These are phyloP conservation scores for Eimeria brunetti DNA, from an alignment of 169 alveolate species.

Conservation along the genomic window DNA sequence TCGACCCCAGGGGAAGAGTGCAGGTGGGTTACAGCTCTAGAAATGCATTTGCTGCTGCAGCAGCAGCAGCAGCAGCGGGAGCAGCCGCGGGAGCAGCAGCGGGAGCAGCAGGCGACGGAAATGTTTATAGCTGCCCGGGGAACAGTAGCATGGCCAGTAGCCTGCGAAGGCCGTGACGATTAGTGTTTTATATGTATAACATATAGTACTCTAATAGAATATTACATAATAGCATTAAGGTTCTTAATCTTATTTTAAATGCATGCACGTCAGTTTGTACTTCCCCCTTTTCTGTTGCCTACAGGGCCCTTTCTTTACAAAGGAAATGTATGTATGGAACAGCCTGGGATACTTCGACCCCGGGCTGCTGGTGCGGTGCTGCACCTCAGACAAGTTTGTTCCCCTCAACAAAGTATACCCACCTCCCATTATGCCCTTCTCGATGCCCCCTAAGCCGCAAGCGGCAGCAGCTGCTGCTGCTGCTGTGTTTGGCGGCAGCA, in stretches of 20 bases:
- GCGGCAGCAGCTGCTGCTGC: constrained; percentile 63
- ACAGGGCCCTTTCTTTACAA: constrained; percentile 84
- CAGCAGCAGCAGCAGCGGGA: neutral
- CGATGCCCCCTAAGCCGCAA: constrained; percentile 84
- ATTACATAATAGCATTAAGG: too few relatives aligned
- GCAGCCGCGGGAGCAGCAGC: neutral
- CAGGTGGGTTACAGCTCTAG: constrained; percentile 77
- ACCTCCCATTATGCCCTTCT: constrained; percentile 85
- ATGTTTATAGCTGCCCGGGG: neutral
- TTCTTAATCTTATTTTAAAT: neutral
- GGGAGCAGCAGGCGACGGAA: neutral
- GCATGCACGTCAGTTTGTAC: neutral
- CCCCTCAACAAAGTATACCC: constrained; percentile 85
- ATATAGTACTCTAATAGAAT: too few relatives aligned
- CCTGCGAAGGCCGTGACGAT: too few relatives aligned
- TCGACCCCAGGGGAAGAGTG: constrained; percentile 85
- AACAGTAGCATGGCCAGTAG: neutral
- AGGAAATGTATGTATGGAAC: constrained; percentile 85
- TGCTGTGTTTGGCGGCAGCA: constrained; percentile 42
- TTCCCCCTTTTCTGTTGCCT: neutral
- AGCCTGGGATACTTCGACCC: constrained; percentile 86
- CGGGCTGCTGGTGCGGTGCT: constrained; percentile 86
- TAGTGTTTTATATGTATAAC: neutral
- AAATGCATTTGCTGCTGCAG: neutral
- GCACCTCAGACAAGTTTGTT: constrained; percentile 83